These are phyloP conservation scores for Fusarium sp. DNA, from an alignment of 2,329 filamentous ascomycete species.

Conservation along the genomic window DNA sequence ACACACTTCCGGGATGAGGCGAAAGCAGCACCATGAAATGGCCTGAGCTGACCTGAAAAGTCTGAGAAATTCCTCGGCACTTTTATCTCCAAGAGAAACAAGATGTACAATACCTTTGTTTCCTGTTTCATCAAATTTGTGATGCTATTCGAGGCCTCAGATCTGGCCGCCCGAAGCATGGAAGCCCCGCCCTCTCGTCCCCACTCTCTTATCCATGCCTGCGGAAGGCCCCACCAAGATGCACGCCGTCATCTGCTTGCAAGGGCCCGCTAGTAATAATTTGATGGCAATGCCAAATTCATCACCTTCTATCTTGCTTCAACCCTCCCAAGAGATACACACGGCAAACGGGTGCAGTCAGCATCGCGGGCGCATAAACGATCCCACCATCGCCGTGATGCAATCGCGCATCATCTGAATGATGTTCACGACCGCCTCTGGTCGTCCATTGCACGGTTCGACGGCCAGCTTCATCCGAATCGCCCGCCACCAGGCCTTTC, in stretches of 20 bases:
- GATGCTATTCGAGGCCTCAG: background rate
- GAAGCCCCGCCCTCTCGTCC: background rate
- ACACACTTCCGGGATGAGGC: background rate
- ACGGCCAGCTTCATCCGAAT: conserved; percentile 63
- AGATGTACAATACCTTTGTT: background rate
- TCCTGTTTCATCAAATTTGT: background rate
- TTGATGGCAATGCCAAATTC: conserved; percentile 35
- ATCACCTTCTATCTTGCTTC: conserved; percentile 23
- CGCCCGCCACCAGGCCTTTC: conserved; percentile 60
- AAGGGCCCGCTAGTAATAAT: conserved; percentile 33
- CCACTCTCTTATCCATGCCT: conserved; percentile 1
- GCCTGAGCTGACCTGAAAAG: background rate
- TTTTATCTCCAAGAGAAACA: background rate
- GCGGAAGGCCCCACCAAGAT: conserved; percentile 21
- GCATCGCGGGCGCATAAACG: conserved; percentile 20
- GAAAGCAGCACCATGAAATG: background rate
- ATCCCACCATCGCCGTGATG: conserved; percentile 40
- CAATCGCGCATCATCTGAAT: conserved; percentile 39
- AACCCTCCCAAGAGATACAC: conserved; percentile 6
- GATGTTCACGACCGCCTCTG: conserved; percentile 48
- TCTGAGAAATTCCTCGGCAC: background rate
- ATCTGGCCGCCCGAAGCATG: background rate
- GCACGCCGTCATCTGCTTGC: conserved; percentile 35
- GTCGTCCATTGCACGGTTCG: conserved; percentile 55
- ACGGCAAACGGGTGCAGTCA: conserved; percentile 7